Evolutionary conservation across 2,329 filamentous ascomycete species (phyloP), one percentile per base, ranked within the genome.

Genomic region (Phaeoacremonium minimum): DNA sequence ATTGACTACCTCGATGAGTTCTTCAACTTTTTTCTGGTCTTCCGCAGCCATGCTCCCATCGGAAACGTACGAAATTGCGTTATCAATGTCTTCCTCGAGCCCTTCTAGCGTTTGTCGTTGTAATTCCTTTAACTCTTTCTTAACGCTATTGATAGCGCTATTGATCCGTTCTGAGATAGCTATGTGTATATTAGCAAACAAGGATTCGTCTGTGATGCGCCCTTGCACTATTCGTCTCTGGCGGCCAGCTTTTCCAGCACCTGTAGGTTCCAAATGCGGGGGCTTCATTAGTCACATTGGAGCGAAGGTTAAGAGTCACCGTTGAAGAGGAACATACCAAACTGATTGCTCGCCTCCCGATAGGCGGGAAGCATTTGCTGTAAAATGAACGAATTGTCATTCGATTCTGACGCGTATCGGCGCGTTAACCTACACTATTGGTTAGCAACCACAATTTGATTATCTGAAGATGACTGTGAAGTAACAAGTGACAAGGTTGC

Each of bases 381-480:
- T 7, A 26, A 26, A 7, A 30, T 28, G 22, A 29, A 35, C 14
- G 33, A 35, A 17, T 13, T 35, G 6, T 35, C 26, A 30, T 35
- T 35, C n/a, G 33, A 14, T n/a, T 35, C 33, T 12, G 33, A 35
- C 20, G 33, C 33, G 18, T 35, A 12, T 9, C 33, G 15, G 14
- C 33, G 33, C 11, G 29, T 14, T 13, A 35, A 26, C 14, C 33
- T 18, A n/a, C 6, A 13, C 18, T 35, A 26, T 26, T 17, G 18
- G 15, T 15, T 9, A 32, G 15, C 22, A 16, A n/a, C n/a, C n/a
- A n/a, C n/a, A n/a, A n/a, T n/a, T n/a, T n/a, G n/a, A n/a, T n/a
- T n/a, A n/a, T n/a, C n/a, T n/a, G n/a, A n/a, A n/a, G n/a, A n/a
- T n/a, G n/a, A n/a, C n/a, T n/a, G n/a, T n/a, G n/a, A n/a, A n/a